phyloP scores from a whole-genome alignment of 2,329 filamentous ascomycete species.

The Pseudocercospora fijiensis region DNA sequence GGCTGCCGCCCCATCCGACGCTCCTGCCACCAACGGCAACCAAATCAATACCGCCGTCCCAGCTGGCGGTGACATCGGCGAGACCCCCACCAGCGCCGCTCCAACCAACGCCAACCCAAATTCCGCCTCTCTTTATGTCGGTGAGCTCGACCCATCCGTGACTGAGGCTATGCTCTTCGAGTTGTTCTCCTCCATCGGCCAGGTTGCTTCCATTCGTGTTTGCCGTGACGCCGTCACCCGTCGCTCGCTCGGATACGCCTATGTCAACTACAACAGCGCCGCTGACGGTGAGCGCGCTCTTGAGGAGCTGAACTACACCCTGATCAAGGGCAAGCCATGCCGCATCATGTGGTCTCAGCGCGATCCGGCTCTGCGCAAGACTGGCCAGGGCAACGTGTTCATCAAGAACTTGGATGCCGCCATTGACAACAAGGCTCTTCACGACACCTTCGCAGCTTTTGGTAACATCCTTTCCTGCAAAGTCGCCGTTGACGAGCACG shows the following conservation, averaged over 20 bases:
- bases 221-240: constrained; percentile 98
- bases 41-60: constrained; percentile 71
- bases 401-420: constrained; percentile 99
- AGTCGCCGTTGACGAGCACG: constrained; percentile 95
- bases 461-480: constrained; percentile 99
- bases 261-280: constrained; percentile 99
- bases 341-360: constrained; percentile 99
- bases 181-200: constrained; percentile 98
- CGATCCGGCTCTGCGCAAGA: constrained; percentile 98
- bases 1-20: constrained; percentile 68
- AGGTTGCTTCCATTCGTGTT: constrained; percentile 98
- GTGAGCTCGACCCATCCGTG: constrained; percentile 95
- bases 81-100: constrained; percentile 68
- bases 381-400: constrained; percentile 98
- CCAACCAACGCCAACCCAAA: constrained; percentile 72
- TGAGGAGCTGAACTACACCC: constrained; percentile 98
- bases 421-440: constrained; percentile 99
- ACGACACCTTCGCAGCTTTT: constrained; percentile 98
- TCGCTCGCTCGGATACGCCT: constrained; percentile 97
- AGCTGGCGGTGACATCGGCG: constrained; percentile 61
- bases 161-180: constrained; percentile 99
- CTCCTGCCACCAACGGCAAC: constrained; percentile 57
- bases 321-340: constrained; percentile 98
- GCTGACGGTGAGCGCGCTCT: constrained; percentile 95
- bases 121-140: constrained; percentile 97